These are phyloP conservation scores for Ceratocystis huliohia DNA, from an alignment of 2,329 filamentous ascomycete species.

Conservation along the genomic window DNA sequence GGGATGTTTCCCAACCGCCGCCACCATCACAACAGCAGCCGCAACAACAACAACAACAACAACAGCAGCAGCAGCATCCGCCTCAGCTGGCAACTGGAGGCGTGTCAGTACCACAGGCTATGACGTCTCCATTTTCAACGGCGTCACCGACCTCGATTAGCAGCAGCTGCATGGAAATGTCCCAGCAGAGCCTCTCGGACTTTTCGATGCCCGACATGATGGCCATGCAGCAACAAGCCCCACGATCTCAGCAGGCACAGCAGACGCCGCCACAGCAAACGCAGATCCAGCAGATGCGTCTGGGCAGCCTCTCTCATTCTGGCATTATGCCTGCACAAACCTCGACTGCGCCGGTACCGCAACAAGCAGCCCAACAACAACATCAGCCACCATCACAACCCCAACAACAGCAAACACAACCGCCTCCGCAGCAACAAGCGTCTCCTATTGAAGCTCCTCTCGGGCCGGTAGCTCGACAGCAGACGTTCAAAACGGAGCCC, in stretches of 20 bases:
- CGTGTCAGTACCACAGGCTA: conserved; percentile 6
- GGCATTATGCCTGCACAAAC: conserved; percentile 5
- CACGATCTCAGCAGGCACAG: conserved; percentile 3
- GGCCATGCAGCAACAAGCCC: conserved; percentile 17
- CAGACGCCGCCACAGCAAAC: neutral
- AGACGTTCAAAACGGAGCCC: conserved; percentile 12
- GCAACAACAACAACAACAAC: neutral
- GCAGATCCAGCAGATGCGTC: conserved; percentile 9
- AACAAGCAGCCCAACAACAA: neutral
- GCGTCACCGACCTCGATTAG: conserved; percentile 18
- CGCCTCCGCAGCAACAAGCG: neutral
- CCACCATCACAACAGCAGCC: conserved; percentile 1
- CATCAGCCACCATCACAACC: conserved; percentile 4
- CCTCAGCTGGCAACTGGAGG: neutral
- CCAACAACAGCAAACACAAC: neutral
- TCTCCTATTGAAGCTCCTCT: conserved; percentile 7
- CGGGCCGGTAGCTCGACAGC: neutral
- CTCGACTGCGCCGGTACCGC: neutral
- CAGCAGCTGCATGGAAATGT: conserved; percentile 18
- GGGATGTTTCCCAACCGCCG: conserved; percentile 5
- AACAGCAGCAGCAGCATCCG: neutral
- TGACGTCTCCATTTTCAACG: conserved; percentile 19
- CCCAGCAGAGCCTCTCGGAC: conserved; percentile 14
- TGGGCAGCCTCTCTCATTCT: neutral
- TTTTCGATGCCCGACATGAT: conserved; percentile 17